Percentiles rank a stretch among this genome's conserved stretches.
phyloP scores from a whole-genome alignment of 176 grass and related monocot species.

The Carex pumila region DNA sequence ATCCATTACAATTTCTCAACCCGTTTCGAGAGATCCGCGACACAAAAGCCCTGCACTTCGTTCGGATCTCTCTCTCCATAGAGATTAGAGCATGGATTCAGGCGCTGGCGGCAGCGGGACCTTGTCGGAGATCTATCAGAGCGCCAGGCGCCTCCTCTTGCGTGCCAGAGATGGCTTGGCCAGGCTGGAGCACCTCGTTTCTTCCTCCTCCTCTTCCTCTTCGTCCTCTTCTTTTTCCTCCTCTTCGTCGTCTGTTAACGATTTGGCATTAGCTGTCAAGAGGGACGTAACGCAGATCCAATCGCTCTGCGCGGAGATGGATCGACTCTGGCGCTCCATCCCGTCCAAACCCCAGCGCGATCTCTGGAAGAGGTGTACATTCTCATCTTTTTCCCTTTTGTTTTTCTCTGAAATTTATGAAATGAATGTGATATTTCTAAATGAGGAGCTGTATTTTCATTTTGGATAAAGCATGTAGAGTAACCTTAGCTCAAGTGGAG shows the following conservation, averaged over 20 bases:
- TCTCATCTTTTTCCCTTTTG: background rate
- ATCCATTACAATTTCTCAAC: background rate
- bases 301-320: constrained; percentile 84
- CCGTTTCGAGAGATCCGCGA: background rate
- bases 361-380: constrained; percentile 91
- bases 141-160: constrained; percentile 56
- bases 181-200: constrained; percentile 61
- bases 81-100: background rate
- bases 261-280: constrained; percentile 37
- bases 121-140: constrained; percentile 94
- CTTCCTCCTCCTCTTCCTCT: constrained; percentile 32
- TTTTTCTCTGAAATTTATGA: background rate
- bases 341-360: constrained; percentile 72
- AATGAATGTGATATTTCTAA: background rate
- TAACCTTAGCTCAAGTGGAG: background rate
- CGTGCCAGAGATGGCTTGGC: constrained; percentile 55
- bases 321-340: constrained; percentile 83
- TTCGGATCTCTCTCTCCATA: background rate
- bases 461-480: background rate
- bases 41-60: background rate
- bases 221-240: constrained; percentile 7
- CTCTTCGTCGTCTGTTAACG: constrained; percentile 32
- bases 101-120: constrained; percentile 49
- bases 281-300: constrained; percentile 86
- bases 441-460: background rate